These are phyloP conservation scores for Tulasnella calospora DNA, from an alignment of 768 basidiomycete species.

Conservation along the genomic window DNA sequence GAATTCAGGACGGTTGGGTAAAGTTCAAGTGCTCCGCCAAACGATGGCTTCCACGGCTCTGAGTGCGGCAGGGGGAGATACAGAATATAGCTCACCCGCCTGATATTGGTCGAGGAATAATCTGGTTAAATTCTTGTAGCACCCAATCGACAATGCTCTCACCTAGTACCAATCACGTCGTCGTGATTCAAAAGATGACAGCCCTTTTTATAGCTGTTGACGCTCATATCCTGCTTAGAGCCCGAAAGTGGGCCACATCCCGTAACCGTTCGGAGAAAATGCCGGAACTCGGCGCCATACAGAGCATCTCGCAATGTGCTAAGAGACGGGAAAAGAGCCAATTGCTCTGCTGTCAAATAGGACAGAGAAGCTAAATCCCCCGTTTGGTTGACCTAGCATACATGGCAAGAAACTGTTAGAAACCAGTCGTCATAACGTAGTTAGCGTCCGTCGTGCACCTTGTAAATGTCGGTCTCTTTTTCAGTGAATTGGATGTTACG, in stretches of 20 bases:
- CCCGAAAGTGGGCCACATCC: constrained; percentile 90
- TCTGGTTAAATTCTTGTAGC: neutral
- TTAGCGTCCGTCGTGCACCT: constrained; percentile 46
- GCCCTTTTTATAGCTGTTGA: constrained; percentile 84
- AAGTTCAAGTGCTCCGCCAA: constrained; percentile 91
- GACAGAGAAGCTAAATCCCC: constrained; percentile 92
- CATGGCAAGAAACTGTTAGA: neutral
- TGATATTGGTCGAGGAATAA: neutral
- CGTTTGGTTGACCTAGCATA: constrained; percentile 82
- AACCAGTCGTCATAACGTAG: neutral
- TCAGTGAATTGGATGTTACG: constrained; percentile 75
- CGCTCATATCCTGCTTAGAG: constrained; percentile 89
- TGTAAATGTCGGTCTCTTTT: constrained; percentile 99
- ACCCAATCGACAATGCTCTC: neutral
- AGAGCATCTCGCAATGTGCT: constrained; percentile 83
- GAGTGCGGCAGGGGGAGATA: constrained; percentile 82
- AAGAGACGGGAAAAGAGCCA: constrained; percentile 73
- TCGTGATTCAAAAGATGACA: constrained; percentile 97
- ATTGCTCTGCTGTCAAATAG: constrained; percentile 72
- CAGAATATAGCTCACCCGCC: constrained; percentile 87
- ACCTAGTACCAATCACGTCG: constrained; percentile 90
- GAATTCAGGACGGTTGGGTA: constrained; percentile 64
- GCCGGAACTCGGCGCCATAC: constrained; percentile 77
- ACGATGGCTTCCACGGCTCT: constrained; percentile 76
- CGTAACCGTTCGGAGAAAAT: constrained; percentile 78